These are phyloP conservation scores for Yarrowia sp. DNA, from an alignment of 805 yeast species.

Conservation along the genomic window DNA sequence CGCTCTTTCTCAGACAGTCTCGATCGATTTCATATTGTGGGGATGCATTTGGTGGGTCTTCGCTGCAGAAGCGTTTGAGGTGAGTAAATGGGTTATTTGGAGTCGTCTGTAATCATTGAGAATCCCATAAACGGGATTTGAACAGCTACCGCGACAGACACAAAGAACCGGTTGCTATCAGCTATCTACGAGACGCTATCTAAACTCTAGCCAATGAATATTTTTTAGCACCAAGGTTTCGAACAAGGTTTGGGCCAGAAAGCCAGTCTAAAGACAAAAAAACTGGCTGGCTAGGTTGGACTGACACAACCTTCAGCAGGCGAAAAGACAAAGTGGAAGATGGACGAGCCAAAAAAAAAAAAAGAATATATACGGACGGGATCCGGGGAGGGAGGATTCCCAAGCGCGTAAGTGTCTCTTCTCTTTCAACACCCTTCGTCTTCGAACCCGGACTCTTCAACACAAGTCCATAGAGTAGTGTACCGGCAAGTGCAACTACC, in stretches of 20 bases:
- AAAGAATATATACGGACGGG: neutral
- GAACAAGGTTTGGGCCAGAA: neutral
- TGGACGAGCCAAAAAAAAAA: neutral
- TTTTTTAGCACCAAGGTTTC: neutral
- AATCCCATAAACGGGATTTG: too few species aligned
- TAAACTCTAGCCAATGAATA: conserved; percentile 11
- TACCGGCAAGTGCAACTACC: neutral
- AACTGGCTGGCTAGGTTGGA: neutral
- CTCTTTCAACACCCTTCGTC: neutral
- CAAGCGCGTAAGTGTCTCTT: neutral
- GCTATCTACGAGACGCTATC: neutral
- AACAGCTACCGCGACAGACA: too few species aligned
- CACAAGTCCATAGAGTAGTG: neutral
- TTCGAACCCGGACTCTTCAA: neutral
- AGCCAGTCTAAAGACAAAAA: neutral
- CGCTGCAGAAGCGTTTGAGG: too few species aligned
- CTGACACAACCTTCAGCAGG: neutral
- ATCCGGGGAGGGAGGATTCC: neutral
- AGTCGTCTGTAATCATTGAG: too few species aligned
- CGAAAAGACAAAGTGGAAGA: neutral
- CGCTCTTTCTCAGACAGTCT: neutral
- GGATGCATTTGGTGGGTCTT: neutral
- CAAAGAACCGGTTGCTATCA: neutral
- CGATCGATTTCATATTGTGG: neutral
- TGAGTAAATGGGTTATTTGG: too few species aligned